These are phyloP conservation scores for Wallacemonas sp. DNA, from an alignment of 208 protist species.

Conservation along the genomic window DNA sequence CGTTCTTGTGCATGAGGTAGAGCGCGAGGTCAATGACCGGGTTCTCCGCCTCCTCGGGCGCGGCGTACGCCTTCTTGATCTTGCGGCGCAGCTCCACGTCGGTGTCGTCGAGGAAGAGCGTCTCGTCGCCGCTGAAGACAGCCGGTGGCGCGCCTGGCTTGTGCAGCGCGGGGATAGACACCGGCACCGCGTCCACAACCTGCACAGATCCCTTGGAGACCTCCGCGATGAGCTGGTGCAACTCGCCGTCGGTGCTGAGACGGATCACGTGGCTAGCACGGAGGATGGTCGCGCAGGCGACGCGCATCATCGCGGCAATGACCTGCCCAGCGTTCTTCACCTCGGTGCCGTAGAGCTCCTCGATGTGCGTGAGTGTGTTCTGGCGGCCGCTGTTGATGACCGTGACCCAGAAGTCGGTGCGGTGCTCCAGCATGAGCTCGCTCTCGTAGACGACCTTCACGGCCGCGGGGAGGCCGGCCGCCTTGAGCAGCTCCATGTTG, in stretches of 20 bases:
- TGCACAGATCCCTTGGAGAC: conserved; percentile 57
- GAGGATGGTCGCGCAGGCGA: conserved; percentile 54
- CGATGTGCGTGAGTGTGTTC: conserved; percentile 67
- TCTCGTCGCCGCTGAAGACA: conserved; percentile 92
- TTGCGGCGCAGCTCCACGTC: conserved; percentile 94
- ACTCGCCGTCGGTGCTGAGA: conserved; percentile 42
- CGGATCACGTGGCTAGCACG: conserved; percentile 74
- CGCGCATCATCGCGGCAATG: conserved; percentile 82
- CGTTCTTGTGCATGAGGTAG: conserved; percentile 46
- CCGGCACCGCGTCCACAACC: conserved; percentile 29
- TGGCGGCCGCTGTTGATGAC: conserved; percentile 86
- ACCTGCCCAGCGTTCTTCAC: conserved; percentile 82
- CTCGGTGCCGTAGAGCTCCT: conserved; percentile 57
- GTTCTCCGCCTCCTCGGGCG: conserved; percentile 83
- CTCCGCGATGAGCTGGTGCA: conserved; percentile 41
- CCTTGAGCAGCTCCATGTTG: conserved; percentile 59
- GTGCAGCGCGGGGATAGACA: conserved; percentile 81
- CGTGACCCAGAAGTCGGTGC: conserved; percentile 89
- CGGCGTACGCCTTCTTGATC: conserved; percentile 96
- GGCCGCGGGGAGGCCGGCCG: conserved; percentile 40
- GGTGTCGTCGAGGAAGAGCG: conserved; percentile 98
- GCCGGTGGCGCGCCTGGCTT: conserved; percentile 58
- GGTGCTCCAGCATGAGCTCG: conserved; percentile 72
- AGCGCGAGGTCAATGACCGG: conserved; percentile 90
- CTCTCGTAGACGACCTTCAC: conserved; percentile 79